A percentile compares a stretch with the other conserved stretches of the same genome.
These are phyloP conservation scores for Saturnispora ahearnii DNA, from an alignment of 805 yeast species.

Conservation along the genomic window DNA sequence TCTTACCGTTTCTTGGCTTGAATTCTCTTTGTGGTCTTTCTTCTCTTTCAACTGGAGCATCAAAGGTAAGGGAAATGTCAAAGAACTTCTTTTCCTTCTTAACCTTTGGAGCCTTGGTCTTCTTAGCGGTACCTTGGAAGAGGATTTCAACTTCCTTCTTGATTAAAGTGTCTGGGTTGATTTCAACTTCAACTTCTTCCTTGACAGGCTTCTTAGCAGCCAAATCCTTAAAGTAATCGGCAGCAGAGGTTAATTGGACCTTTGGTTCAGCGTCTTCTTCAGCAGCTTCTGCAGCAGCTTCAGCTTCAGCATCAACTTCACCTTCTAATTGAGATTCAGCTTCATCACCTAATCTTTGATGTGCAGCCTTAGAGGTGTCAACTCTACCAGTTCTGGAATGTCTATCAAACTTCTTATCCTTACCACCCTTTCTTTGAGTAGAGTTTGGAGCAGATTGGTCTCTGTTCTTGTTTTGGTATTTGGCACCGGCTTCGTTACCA, in stretches of 20 bases:
- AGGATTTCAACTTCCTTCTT: conserved; percentile 56
- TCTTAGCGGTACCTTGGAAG: conserved; percentile 58
- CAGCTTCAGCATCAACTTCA: conserved; percentile 54
- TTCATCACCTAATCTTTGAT: conserved; percentile 87
- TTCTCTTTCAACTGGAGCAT: conserved; percentile 26
- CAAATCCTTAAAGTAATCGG: conserved; percentile 75
- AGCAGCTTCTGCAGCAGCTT: conserved; percentile 31
- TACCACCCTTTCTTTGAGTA: conserved; percentile 38
- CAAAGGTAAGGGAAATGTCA: conserved; percentile 65
- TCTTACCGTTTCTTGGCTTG: conserved; percentile 8
- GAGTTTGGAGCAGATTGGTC: conserved; percentile 46
- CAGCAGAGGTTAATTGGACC: conserved; percentile 60
- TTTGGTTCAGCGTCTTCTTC: conserved; percentile 35
- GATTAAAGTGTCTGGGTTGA: conserved; percentile 49
- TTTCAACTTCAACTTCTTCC: conserved; percentile 29
- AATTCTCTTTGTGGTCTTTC: conserved; percentile 27
- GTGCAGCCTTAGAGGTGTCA: conserved; percentile 77
- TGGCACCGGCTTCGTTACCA: conserved; percentile 86
- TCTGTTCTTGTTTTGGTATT: conserved; percentile 65
- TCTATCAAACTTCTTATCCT: conserved; percentile 62
- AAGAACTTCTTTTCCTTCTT: conserved; percentile 74
- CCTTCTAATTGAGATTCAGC: conserved; percentile 34
- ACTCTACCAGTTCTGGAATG: conserved; percentile 75
- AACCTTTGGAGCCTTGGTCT: conserved; percentile 52
- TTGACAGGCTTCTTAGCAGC: conserved; percentile 30